Evolutionary conservation across 208 protist species (phyloP).

Genomic region (Vickermania ingenoplastis): DNA sequence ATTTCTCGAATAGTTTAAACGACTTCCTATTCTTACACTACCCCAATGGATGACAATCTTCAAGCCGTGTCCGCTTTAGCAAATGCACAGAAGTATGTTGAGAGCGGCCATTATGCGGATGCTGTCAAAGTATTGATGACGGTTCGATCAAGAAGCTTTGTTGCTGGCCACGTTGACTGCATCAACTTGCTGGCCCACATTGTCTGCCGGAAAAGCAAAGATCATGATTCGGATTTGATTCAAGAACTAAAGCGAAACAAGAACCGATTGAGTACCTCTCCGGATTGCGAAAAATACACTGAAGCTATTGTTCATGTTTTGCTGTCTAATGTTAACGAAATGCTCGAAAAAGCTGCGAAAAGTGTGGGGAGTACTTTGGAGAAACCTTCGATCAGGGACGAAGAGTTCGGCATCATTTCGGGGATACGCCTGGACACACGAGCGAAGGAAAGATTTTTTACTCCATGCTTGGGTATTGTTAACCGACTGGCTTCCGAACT

Average conservation of each 20-base stretch:
- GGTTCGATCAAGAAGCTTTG: conserved; percentile 25
- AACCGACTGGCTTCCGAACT: conserved; percentile 30
- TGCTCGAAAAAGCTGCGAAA: conserved; percentile 21
- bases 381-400: conserved; percentile 26
- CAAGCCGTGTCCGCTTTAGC: too few species aligned
- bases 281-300: conserved; percentile 44
- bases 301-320: conserved; percentile 37
- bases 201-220: neutral
- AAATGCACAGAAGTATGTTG: too few species aligned
- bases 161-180: conserved; percentile 29
- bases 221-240: too few species aligned
- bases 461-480: conserved; percentile 27
- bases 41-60: too few species aligned
- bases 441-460: conserved; percentile 38
- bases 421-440: conserved; percentile 36
- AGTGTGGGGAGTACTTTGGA: conserved; percentile 18
- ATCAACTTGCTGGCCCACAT: conserved; percentile 31
- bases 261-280: too few species aligned
- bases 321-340: conserved; percentile 27
- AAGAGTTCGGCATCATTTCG: conserved; percentile 43
- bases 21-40: too few species aligned
- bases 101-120: too few species aligned
- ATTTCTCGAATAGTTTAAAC: too few species aligned
- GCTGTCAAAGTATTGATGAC: too few species aligned
- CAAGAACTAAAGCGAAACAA: too few species aligned